Base-by-base conservation (phyloP, 306 rosid genomes). In the Boehmeria nivea region DNA sequence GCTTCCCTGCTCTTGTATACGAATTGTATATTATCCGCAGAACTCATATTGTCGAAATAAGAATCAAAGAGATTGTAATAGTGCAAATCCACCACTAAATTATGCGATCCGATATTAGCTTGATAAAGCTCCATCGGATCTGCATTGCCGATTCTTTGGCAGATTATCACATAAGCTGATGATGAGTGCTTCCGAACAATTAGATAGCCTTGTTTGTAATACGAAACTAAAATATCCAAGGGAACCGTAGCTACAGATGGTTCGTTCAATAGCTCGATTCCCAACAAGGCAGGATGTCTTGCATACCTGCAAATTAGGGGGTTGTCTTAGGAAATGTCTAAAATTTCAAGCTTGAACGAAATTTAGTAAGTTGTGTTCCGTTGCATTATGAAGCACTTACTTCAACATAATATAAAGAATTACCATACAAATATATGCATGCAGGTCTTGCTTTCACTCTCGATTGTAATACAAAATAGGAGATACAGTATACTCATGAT, bases 241-340 rank as follows among this genome's bases (percentile, higher is more conserved):
- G 94, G 73, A 80, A 91, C 96, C 31, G 81, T 49, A 37, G 37
- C 72, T 6, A 78, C 87, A 39, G 88, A 78, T 59, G 98, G 98
- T 78, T 90, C 98, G 28, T 87, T 90, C 58, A 90, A 59, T 55
- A 90, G 94, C 79, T 87, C 98, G 21, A 90, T 80, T 76, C 88
- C 98, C 42, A 91, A 75, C 78, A 91, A 69, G 8, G 93, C 77
- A 48, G 94, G 78, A 50, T 82, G 72, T 45, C 38, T 82, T 22
- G 72, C 89, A 71, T 78, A 87, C 85, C 98, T 91, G 77, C 68
- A 83, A 67, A 72, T 38, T 16, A 39, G 61, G 39, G 61, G 60
- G 61, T 43, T 28, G 47, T 21, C 3, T 28, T 27, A 3, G 12
- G 43, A 57, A 57, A 31, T 48, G 48, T 17, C 15, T 5, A n/a